Base-by-base conservation (phyloP, 805 yeast species). In the Yarrowia hollandica region DNA sequence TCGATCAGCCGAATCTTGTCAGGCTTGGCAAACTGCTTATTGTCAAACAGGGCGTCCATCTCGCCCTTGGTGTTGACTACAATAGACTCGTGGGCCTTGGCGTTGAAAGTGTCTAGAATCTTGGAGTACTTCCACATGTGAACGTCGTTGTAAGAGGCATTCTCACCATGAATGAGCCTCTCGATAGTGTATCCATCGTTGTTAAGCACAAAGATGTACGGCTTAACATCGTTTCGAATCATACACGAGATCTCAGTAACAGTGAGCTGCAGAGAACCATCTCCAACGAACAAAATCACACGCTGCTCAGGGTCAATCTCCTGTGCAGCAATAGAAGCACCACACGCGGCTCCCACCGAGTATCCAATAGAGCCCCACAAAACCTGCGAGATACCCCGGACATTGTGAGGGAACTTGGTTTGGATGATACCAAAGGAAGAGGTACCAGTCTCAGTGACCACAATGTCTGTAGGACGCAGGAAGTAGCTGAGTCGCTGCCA, bases 311-410 rank as follows among this genome's bases (percentile, higher is more conserved):
- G 75, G 48, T 70, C 74, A 35, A 72, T 64, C 65, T 84, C 88
- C 59, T 74, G 74, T 11, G 79, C 78, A 1, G 86, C 87, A 70
- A 82, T 72, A 3, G 79, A 79, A 0, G 83, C 87, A 33, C 88
- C 88, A 22, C 81, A 72, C 30, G 84, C 75, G 7, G 88, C 83
- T 31, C 88, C 88, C 2, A 82, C 76, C 4, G 88, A 77, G 70
- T 78, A 83, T 8, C 88, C 88, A 60, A 82, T 80, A 2, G 87
- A 81, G 2, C 87, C 86, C 83, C 85, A 83, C 46, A 83, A 73
- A 16, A 79, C 81, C 68, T 83, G 88, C 3, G 85, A 77, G 59
- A 83, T 80, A 33, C 86, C 83, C 37, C 72, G 66, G 28, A 79
- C 70, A 56, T 75, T 69, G 41, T 74, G 73, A 7, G 87, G 86